Percentiles rank a stretch among this genome's conserved stretches.
These are phyloP conservation scores for Neopestalotiopsis rosae DNA, from an alignment of 2,329 filamentous ascomycete genomes.

Conservation along the genomic window DNA sequence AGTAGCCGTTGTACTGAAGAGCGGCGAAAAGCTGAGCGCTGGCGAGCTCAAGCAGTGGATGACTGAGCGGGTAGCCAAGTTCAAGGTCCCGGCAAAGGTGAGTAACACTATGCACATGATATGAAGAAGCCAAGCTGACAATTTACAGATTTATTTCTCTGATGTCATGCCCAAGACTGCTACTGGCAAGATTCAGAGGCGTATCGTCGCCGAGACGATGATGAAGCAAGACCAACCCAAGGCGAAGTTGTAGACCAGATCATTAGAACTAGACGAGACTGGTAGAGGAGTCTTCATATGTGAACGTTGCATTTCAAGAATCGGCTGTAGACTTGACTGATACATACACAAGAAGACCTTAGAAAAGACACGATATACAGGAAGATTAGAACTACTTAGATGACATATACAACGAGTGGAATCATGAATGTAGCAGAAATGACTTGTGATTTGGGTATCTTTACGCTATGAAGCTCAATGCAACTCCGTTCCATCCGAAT, in stretches of 20 bases:
- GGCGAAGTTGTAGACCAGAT: slow-evolving; percentile 54
- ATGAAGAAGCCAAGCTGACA: background rate
- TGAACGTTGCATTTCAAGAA: background rate
- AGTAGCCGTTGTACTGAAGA: slow-evolving; percentile 76
- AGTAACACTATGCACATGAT: slow-evolving; percentile 27
- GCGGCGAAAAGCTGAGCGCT: slow-evolving; percentile 58
- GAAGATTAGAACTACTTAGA: background rate
- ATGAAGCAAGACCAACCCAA: slow-evolving; percentile 67
- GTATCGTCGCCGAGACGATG: slow-evolving; percentile 87
- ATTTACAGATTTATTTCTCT: slow-evolving; percentile 75
- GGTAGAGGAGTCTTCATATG: background rate
- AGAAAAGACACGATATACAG: background rate
- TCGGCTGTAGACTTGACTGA: background rate
- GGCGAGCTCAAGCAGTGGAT: slow-evolving; percentile 73
- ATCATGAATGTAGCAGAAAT: background rate
- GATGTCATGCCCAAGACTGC: slow-evolving; percentile 88
- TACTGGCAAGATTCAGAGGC: slow-evolving; percentile 87
- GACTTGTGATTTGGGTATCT: slow-evolving; percentile 13
- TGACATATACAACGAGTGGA: background rate
- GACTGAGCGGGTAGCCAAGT: slow-evolving; percentile 74
- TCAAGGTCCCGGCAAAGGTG: slow-evolving; percentile 86
- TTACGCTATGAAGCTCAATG: background rate
- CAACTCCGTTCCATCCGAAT: background rate
- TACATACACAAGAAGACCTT: background rate
- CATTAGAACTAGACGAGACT: background rate